phyloP scores from a whole-genome alignment of 2,329 filamentous ascomycete species.

The Phialophora macrospora region DNA sequence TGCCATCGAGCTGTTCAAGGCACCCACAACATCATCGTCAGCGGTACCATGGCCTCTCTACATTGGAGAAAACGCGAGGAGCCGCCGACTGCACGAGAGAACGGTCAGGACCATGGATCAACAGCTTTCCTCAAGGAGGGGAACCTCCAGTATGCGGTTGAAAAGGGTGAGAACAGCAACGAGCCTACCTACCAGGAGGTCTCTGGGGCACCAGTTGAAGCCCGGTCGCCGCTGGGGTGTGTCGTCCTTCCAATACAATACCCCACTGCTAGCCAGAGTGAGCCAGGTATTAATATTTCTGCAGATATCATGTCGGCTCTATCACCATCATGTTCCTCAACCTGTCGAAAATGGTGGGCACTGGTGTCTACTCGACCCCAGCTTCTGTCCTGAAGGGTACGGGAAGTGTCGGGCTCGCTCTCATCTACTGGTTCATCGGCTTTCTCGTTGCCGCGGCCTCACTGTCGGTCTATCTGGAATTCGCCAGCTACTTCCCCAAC shows the following conservation, averaged over 20 bases:
- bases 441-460: slow-evolving; percentile 62
- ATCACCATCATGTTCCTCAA: slow-evolving; percentile 65
- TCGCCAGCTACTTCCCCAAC: slow-evolving; percentile 68
- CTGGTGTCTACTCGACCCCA: slow-evolving; percentile 66
- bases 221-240: slow-evolving; percentile 60
- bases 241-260: neutral
- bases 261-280: neutral
- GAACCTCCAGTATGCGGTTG: slow-evolving; percentile 51
- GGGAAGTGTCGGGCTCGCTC: slow-evolving; percentile 65
- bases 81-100: neutral
- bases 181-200: slow-evolving; percentile 63
- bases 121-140: slow-evolving; percentile 44
- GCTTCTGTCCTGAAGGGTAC: slow-evolving; percentile 62
- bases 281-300: neutral
- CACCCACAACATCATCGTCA: neutral
- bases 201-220: slow-evolving; percentile 65
- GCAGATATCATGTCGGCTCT: slow-evolving; percentile 59
- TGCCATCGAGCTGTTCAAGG: neutral
- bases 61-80: slow-evolving; percentile 10
- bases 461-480: slow-evolving; percentile 66
- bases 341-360: slow-evolving; percentile 67
- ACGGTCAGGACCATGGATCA: neutral
- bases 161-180: slow-evolving; percentile 56
- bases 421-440: slow-evolving; percentile 70
- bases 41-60: slow-evolving; percentile 7